Percentiles rank a stretch among this genome's conserved stretches.
These are phyloP conservation scores for Hypoxylon sp. DNA, from an alignment of 2,329 filamentous ascomycete species.

Conservation along the genomic window DNA sequence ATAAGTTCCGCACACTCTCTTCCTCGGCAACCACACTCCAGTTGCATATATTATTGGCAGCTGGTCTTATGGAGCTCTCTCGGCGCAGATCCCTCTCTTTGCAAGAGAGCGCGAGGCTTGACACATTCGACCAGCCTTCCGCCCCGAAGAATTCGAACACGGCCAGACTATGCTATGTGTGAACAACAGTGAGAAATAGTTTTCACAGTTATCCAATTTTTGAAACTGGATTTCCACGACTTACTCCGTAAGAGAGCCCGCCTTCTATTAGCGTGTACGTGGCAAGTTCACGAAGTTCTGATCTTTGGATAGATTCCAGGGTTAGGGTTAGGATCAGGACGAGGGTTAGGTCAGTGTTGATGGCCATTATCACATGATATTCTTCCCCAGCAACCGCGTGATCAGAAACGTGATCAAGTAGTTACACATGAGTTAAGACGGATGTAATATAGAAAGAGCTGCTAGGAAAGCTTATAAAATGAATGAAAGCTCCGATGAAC, in stretches of 20 bases:
- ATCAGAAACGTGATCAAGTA: too few relatives aligned
- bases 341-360: too few relatives aligned
- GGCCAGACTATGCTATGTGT: neutral
- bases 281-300: too few relatives aligned
- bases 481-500: too few relatives aligned
- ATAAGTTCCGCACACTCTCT: conserved; percentile 10
- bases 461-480: too few relatives aligned
- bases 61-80: neutral
- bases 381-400: too few relatives aligned
- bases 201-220: neutral
- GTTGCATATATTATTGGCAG: neutral
- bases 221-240: neutral
- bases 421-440: too few relatives aligned
- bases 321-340: too few relatives aligned
- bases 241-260: neutral
- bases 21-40: neutral
- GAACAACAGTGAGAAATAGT: neutral
- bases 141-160: neutral
- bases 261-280: too few relatives aligned
- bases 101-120: neutral
- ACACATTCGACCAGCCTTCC: neutral
- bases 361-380: too few relatives aligned
- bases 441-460: too few relatives aligned
- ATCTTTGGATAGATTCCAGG: too few relatives aligned
- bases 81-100: neutral